Evolutionary conservation across 108 stramenopile genomes (phyloP), one percentile per base, ranked within the genome.

Genomic region (Heterococcus sp.): DNA sequence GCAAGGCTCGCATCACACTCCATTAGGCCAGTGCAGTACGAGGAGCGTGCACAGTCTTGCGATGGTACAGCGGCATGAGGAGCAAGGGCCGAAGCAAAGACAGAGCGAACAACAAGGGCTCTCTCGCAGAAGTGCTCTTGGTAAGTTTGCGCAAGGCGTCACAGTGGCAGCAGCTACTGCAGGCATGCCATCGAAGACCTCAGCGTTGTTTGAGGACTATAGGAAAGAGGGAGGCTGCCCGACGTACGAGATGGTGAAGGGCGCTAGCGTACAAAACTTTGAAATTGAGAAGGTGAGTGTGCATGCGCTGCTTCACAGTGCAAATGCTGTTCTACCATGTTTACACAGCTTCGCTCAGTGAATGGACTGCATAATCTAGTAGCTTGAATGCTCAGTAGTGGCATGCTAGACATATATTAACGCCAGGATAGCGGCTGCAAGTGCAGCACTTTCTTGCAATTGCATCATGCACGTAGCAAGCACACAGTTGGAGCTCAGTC

Each of bases 211-310:
- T 65, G 78, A 79, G 78, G 78, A 79, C 78, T 27, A 63, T 40
- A 38, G 37, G 0, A 79, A 79, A 64, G 58, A 40, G 46, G 78
- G 78, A 2, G 40, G 69, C 33, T 79, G 78, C 66, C 78, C 78
- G 21, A 30, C 35, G 70, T 79, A 79, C 71, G 31, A 70, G 32
- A 71, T 38, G 35, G 35, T 35, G 4, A 71, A 5, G 71, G 35
- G 71, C 3, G 4, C 32, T 35, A 2, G 39, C 3, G 78, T 72
- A 2, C 33, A 30, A 1, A 35, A 29, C 31, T 79, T 79, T 65
- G 71, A 79, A 36, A 34, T 79, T 29, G 78, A 79, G 71, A 79
- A 71, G 46, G 46, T 58, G 46, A 58, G 46, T 58, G 46, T 58
- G 46, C 46, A 58, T 58, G 46, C 21, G 46, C 46, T 21, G 46